A percentile compares a stretch with the other conserved stretches of the same genome.
These are phyloP conservation scores for Globisporangium iwayamae DNA, from an alignment of 352 stramenopile species.

Conservation along the genomic window DNA sequence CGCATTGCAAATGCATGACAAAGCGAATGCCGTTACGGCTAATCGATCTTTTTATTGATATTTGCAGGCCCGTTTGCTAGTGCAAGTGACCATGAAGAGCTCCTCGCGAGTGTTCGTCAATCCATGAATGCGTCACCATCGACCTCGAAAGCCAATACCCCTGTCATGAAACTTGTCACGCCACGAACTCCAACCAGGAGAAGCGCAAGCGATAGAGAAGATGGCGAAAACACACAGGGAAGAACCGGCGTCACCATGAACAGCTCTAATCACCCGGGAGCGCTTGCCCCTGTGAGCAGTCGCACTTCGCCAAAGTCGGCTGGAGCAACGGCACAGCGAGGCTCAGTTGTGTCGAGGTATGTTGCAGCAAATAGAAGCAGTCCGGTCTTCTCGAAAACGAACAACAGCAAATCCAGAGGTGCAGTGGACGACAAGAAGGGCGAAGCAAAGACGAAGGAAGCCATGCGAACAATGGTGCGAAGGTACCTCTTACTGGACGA, in stretches of 20 bases:
- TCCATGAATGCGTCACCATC: neutral
- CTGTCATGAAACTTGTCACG: neutral
- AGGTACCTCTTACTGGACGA: conserved; percentile 40
- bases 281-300: neutral
- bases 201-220: neutral
- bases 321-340: neutral
- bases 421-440: neutral
- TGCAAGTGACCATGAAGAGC: conserved; percentile 37
- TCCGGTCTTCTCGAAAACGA: neutral
- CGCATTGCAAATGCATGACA: neutral
- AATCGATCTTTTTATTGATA: neutral
- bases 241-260: neutral
- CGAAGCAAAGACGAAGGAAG: conserved; percentile 6
- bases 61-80: conserved; percentile 26
- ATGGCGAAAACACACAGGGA: neutral
- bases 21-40: neutral
- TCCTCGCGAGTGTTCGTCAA: conserved; percentile 31
- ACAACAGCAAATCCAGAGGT: neutral
- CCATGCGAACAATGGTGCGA: conserved; percentile 32
- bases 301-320: neutral
- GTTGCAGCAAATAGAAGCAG: neutral
- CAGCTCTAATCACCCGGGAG: neutral
- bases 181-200: neutral
- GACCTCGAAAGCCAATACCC: neutral
- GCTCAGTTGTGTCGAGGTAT: conserved; percentile 8